A percentile compares a stretch with the other conserved stretches of the same genome.
Evolutionary conservation across 371 early-diverging fungal genomes (phyloP).

Genomic region (Funneliformis caledonium): DNA sequence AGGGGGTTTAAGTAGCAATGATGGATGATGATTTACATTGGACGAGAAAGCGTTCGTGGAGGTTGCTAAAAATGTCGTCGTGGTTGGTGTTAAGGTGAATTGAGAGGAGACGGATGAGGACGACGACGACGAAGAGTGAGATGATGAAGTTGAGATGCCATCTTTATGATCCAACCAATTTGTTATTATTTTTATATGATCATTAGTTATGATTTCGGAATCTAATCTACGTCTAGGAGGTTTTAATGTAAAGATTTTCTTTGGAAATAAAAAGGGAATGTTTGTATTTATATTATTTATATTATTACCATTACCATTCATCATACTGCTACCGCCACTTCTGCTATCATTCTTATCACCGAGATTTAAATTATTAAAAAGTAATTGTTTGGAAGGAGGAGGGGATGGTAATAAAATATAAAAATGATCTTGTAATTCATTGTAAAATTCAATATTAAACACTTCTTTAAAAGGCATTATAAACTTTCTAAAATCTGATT

Average conservation of each 20-base stretch:
- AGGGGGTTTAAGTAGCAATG: neutral
- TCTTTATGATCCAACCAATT: slow-evolving; percentile 17
- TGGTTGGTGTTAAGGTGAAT: neutral
- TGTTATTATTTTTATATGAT: slow-evolving; percentile 4
- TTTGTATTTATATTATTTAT: too few species aligned
- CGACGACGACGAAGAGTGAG: neutral
- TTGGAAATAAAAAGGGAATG: neutral
- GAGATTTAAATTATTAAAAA: neutral
- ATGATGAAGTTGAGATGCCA: neutral
- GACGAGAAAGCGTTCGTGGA: neutral
- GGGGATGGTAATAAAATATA: neutral
- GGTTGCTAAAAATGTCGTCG: neutral
- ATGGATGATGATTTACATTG: neutral
- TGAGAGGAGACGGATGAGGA: neutral
- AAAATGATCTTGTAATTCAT: neutral
- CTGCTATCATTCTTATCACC: too few species aligned
- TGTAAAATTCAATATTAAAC: neutral
- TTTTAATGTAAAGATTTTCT: neutral
- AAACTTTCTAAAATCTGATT: neutral
- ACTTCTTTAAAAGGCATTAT: neutral
- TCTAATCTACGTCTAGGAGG: slow-evolving; percentile 11
- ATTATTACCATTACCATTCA: too few species aligned
- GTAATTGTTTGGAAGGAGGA: neutral
- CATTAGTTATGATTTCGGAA: slow-evolving; percentile 13
- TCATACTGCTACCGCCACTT: too few species aligned